Conservation (phyloP, 2,329 filamentous ascomycete genomes). For the Colletotrichum sp. region DNA sequence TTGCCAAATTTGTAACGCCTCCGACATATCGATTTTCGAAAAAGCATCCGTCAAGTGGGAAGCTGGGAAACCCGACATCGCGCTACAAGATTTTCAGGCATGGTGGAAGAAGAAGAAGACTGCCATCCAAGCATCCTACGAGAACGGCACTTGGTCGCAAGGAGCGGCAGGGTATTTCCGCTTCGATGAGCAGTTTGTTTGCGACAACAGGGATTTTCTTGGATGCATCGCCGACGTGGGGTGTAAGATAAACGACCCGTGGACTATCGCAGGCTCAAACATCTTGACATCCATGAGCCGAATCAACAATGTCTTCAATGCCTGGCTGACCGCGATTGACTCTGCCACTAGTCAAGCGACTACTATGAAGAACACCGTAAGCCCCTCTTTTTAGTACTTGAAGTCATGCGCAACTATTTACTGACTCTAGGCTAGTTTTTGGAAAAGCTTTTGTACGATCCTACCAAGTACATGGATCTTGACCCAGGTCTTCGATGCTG, state of each 20-base stretch:
- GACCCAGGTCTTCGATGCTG: not conserved
- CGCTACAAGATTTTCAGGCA: not conserved
- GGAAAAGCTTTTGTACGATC: not conserved
- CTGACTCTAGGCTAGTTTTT: not conserved
- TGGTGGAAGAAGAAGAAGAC: not conserved
- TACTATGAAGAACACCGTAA: not conserved
- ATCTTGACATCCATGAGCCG: not conserved
- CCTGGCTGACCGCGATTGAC: not conserved
- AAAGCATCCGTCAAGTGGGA: not conserved
- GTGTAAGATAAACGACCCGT: not conserved
- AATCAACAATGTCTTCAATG: not conserved
- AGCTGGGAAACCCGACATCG: not conserved
- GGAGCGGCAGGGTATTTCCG: not conserved
- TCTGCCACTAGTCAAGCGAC: not conserved
- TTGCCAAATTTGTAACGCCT: not conserved
- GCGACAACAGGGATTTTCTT: not conserved
- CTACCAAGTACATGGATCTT: not conserved
- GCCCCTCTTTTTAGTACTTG: not conserved
- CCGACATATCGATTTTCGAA: not conserved
- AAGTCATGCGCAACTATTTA: not conserved
- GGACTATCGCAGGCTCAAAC: not conserved
- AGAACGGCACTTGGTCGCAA: not conserved
- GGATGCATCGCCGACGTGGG: not conserved
- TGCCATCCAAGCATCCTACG: not conserved
- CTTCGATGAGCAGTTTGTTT: not conserved